Percentiles rank a stretch among this genome's conserved stretches.
These are phyloP conservation scores for Aureobasidium sp. DNA, from an alignment of 2,329 filamentous ascomycete genomes.

Conservation along the genomic window DNA sequence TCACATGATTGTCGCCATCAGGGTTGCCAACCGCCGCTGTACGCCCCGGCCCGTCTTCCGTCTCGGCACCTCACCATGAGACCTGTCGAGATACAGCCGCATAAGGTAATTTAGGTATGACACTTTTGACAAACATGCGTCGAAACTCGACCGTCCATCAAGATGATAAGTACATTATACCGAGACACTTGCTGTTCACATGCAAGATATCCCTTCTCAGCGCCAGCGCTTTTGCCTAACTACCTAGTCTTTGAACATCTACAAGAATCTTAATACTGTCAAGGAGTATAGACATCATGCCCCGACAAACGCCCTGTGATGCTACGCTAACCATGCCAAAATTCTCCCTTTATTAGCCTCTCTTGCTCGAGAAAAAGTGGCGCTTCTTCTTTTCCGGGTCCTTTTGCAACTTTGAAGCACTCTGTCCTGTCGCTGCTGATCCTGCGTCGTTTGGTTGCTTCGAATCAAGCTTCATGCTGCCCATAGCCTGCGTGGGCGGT, in stretches of 20 bases:
- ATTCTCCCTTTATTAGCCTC: constrained; percentile 1
- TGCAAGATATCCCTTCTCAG: background rate
- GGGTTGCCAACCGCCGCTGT: background rate
- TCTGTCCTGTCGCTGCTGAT: constrained; percentile 22
- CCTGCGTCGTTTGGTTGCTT: constrained; percentile 23
- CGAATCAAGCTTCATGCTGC: constrained; percentile 43
- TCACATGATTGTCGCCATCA: constrained; percentile 9
- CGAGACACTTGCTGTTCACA: background rate
- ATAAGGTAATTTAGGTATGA: too few species aligned
- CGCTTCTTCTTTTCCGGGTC: constrained; percentile 49
- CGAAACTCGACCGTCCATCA: too few species aligned
- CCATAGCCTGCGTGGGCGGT: constrained; percentile 49
- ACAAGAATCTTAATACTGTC: background rate
- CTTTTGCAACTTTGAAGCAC: constrained; percentile 45
- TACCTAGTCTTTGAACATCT: background rate
- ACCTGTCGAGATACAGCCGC: too few species aligned
- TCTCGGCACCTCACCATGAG: background rate
- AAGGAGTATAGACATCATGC: background rate
- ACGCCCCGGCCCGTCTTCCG: background rate
- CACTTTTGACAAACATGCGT: too few species aligned
- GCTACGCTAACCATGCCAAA: constrained; percentile 6
- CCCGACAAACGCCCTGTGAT: background rate
- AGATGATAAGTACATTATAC: background rate
- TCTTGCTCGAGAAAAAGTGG: constrained; percentile 40
- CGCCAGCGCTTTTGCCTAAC: background rate